Conservation (phyloP, 768 basidiomycete genomes). For the Ramaria rubella region DNA sequence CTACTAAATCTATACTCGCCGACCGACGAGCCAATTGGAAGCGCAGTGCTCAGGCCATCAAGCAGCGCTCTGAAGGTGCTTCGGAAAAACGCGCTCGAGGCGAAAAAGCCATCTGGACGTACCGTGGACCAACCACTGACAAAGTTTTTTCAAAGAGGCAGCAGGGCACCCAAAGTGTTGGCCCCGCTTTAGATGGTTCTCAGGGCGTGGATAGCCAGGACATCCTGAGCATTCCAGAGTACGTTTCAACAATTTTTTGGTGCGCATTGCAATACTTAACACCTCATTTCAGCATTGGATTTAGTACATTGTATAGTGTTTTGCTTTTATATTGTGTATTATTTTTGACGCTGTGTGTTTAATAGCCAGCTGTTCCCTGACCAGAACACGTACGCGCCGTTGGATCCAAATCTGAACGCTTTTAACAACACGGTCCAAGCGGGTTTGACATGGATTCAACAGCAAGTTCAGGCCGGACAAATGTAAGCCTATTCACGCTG, state of each 20-base stretch:
- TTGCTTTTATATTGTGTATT: neutral
- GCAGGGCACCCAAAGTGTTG: conserved; percentile 24
- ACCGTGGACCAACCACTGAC: conserved; percentile 9
- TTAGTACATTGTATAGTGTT: conserved; percentile 38
- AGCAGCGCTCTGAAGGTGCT: conserved; percentile 19
- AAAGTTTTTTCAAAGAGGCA: neutral
- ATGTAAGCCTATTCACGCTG: conserved; percentile 31
- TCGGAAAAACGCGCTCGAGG: conserved; percentile 28
- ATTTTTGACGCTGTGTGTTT: neutral
- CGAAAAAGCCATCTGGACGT: conserved; percentile 33
- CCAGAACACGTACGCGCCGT: conserved; percentile 47
- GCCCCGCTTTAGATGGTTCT: conserved; percentile 55
- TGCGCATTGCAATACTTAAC: neutral
- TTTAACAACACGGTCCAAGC: conserved; percentile 47
- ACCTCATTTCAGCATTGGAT: conserved; percentile 33
- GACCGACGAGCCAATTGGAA: conserved; percentile 45
- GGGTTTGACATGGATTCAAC: conserved; percentile 50
- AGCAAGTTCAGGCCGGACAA: conserved; percentile 38
- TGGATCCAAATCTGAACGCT: conserved; percentile 42
- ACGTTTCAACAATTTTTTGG: neutral
- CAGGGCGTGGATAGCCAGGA: conserved; percentile 63
- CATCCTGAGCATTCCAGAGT: conserved; percentile 45
- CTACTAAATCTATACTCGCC: conserved; percentile 40
- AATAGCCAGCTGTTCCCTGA: conserved; percentile 56
- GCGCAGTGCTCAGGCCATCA: conserved; percentile 20